Conservation (phyloP, 2,329 filamentous ascomycete genomes). For the Penicillium brasilianum region DNA sequence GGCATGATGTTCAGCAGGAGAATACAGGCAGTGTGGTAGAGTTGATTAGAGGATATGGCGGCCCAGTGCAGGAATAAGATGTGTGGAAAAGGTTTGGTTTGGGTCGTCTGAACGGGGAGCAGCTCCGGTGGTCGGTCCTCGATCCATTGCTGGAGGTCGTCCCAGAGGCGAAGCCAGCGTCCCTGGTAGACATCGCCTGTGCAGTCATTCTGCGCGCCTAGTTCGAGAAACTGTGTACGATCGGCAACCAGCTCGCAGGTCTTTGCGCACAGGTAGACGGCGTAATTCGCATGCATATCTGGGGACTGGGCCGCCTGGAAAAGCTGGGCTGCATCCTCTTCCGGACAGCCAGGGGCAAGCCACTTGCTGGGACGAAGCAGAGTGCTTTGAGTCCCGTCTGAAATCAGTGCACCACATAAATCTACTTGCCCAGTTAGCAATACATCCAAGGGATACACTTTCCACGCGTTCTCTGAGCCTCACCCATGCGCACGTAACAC, state of each 20-base stretch:
- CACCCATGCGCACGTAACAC: conserved; percentile 63
- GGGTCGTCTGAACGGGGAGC: conserved; percentile 52
- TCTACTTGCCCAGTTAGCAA: conserved; percentile 43
- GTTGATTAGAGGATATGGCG: conserved; percentile 62
- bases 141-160: conserved; percentile 57
- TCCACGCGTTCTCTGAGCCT: conserved; percentile 12
- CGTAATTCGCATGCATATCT: conserved; percentile 65
- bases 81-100: conserved; percentile 55
- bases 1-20: conserved; percentile 56
- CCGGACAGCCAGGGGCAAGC: conserved; percentile 49
- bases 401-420: conserved; percentile 61
- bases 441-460: not conserved
- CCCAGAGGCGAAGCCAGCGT: conserved; percentile 57
- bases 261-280: conserved; percentile 61
- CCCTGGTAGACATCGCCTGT: conserved; percentile 47
- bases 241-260: conserved; percentile 58
- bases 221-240: conserved; percentile 55
- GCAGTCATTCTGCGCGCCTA: conserved; percentile 54
- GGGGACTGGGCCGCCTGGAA: conserved; percentile 46
- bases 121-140: conserved; percentile 55
- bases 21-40: conserved; percentile 62
- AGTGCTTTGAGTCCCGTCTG: conserved; percentile 54
- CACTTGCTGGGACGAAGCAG: conserved; percentile 58
- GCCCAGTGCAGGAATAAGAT: conserved; percentile 60
- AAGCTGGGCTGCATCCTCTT: conserved; percentile 44